These are phyloP conservation scores for Papiliotrema laurentii DNA, from an alignment of 1,284 basidiomycete species.

Conservation along the genomic window DNA sequence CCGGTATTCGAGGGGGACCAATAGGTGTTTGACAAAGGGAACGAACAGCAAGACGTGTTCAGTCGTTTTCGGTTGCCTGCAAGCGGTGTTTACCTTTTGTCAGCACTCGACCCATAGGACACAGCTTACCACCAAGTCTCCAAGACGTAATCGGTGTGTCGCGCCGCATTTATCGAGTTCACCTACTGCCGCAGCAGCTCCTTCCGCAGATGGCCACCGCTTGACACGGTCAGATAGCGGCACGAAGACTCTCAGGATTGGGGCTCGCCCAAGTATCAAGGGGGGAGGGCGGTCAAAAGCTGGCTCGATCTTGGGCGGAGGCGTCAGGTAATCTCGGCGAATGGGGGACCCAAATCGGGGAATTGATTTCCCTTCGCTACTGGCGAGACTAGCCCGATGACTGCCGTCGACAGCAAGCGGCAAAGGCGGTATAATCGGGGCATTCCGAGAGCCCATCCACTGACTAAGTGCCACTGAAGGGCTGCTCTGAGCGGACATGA, in stretches of 20 bases:
- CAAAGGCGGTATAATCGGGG: conserved; percentile 13
- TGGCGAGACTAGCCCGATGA: conserved; percentile 27
- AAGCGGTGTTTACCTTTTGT: conserved; percentile 41
- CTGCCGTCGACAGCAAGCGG: conserved; percentile 17
- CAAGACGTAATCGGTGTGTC: conserved; percentile 36
- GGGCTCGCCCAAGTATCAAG: conserved; percentile 40
- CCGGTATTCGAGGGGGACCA: conserved; percentile 44
- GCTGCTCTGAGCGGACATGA: conserved; percentile 39
- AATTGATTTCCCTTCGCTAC: conserved; percentile 23
- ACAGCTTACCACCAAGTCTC: conserved; percentile 42
- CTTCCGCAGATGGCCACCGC: conserved; percentile 46
- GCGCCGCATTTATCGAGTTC: conserved; percentile 48
- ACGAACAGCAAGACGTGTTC: conserved; percentile 42
- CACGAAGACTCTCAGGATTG: conserved; percentile 45
- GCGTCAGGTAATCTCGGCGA: conserved; percentile 8
- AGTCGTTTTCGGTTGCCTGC: conserved; percentile 30
- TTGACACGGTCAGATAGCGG: conserved; percentile 36
- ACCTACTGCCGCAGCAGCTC: conserved; percentile 32
- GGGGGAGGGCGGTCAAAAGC: conserved; percentile 45
- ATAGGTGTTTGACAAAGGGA: conserved; percentile 38
- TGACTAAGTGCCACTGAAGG: conserved; percentile 17
- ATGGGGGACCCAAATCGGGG: conserved; percentile 26
- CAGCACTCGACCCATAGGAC: background rate
- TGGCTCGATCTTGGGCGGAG: conserved; percentile 29
- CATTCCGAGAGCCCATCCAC: conserved; percentile 2